Base-by-base conservation (phyloP, 202 grass and related monocot species). In the Alloteropsis angusta region DNA sequence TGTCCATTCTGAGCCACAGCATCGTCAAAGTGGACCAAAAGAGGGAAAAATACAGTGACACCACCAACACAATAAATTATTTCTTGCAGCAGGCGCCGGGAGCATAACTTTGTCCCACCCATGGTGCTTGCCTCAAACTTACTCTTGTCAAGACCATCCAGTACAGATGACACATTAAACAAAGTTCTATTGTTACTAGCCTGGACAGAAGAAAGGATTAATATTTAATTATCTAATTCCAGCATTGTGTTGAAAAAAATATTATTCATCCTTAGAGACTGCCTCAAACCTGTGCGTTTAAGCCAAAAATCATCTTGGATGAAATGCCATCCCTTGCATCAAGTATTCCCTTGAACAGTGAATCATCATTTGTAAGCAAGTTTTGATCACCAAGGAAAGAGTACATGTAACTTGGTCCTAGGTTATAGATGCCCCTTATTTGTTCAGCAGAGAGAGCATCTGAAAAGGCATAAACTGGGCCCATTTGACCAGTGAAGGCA, bases 31-130 rank as follows among this genome's bases (percentile, higher is more conserved):
- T n/a, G n/a, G n/a, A n/a, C n/a, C n/a, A n/a, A n/a, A n/a, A n/a
- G n/a, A n/a, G n/a, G n/a, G n/a, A n/a, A n/a, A n/a, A n/a, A n/a
- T n/a, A n/a, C n/a, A n/a, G n/a, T n/a, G n/a, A n/a, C n/a, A 68
- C 92, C 95, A 46, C 95, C 95, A 76, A 98, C 95, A 89, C 95
- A 98, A 57, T 98, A 98, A 72, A 98, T 95, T 77, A 98, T 98
- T 32, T 98, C 95, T 74, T 98, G 90, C 79, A 95, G 81, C 79
- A 97, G 80, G 42, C 87, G 87, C 6, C 95, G 77, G 16, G 95
- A 90, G 57, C 91, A 97, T 83, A 97, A 77, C 58, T 92, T 97
- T 65, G 95, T 97, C 26, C 95, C 95, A 47, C 85, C 68, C 89
- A 92, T 90, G 71, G 91, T 81, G 78, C 71, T 92, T 58, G 95